A percentile compares a stretch with the other conserved stretches of the same genome.
Evolutionary conservation across 2,329 filamentous ascomycete genomes (phyloP).

Genomic region (Pestalotiopsis sp.): DNA sequence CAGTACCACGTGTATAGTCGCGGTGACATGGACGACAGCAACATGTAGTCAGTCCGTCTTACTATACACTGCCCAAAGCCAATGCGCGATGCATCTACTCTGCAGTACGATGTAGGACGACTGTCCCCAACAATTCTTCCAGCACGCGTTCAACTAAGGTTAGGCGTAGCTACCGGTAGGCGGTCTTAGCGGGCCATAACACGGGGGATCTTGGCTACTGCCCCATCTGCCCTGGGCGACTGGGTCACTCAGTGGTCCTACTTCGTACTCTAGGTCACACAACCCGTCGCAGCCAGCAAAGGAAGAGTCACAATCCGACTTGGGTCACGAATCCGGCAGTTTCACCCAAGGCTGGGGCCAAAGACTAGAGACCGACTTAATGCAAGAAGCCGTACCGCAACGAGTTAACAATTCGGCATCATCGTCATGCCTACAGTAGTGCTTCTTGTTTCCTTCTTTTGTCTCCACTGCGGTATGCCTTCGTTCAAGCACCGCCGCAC

Average conservation of each 20-base stretch:
- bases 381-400: neutral
- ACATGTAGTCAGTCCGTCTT: too few relatives aligned
- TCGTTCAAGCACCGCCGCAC: neutral
- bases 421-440: neutral
- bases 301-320: neutral
- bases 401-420: neutral
- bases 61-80: too few relatives aligned
- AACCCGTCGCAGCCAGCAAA: neutral
- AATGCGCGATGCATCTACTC: too few relatives aligned
- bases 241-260: neutral
- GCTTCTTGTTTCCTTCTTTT: neutral
- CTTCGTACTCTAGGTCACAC: neutral
- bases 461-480: neutral
- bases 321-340: neutral
- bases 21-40: too few relatives aligned
- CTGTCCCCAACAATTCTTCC: too few relatives aligned
- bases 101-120: too few relatives aligned
- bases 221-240: neutral
- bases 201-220: too few relatives aligned
- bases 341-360: neutral
- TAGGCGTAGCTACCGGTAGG: too few relatives aligned
- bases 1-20: too few relatives aligned
- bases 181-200: too few relatives aligned
- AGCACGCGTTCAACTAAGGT: too few relatives aligned
- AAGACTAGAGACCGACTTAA: neutral